Percentiles rank a stretch among this genome's conserved stretches.
These are phyloP conservation scores for Marvania coccoides DNA, from an alignment of 139 green algal species.

Conservation along the genomic window DNA sequence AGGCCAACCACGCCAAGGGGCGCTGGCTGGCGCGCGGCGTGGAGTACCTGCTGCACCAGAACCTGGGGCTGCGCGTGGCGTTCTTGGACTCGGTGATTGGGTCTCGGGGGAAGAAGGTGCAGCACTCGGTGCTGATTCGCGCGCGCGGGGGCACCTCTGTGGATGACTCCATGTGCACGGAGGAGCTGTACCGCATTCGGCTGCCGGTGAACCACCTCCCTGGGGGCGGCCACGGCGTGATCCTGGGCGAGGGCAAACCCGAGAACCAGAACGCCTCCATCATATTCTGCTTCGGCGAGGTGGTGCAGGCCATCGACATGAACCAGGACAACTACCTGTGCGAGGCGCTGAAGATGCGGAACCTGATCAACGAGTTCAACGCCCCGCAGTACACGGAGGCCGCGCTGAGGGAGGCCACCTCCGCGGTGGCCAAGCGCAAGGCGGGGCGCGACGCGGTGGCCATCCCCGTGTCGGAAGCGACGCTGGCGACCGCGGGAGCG, in stretches of 20 bases:
- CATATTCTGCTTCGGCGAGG: conserved; percentile 72
- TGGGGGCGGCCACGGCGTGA: conserved; percentile 29
- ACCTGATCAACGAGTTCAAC: conserved; percentile 57
- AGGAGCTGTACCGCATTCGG: conserved; percentile 44
- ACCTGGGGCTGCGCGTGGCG: conserved; percentile 47
- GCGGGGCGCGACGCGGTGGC: background rate
- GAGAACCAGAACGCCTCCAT: conserved; percentile 88
- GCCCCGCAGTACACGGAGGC: conserved; percentile 15
- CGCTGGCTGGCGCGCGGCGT: conserved; percentile 47
- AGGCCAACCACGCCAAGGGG: conserved; percentile 12
- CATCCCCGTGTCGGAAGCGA: background rate
- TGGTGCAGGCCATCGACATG: conserved; percentile 77
- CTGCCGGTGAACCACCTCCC: conserved; percentile 39
- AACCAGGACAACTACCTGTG: conserved; percentile 84
- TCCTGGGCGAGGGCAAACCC: conserved; percentile 82
- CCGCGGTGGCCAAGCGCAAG: background rate
- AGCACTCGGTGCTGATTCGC: conserved; percentile 26
- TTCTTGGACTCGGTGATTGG: conserved; percentile 37
- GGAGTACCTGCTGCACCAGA: conserved; percentile 43
- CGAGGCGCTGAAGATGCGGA: conserved; percentile 78
- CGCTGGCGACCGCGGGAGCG: background rate
- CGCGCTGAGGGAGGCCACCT: background rate
- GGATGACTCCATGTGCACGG: conserved; percentile 14
- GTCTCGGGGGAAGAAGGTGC: background rate
- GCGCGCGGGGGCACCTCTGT: conserved; percentile 11